Evolutionary conservation across 176 grass and related monocot species (phyloP).

Genomic region (Stipa capillata): DNA sequence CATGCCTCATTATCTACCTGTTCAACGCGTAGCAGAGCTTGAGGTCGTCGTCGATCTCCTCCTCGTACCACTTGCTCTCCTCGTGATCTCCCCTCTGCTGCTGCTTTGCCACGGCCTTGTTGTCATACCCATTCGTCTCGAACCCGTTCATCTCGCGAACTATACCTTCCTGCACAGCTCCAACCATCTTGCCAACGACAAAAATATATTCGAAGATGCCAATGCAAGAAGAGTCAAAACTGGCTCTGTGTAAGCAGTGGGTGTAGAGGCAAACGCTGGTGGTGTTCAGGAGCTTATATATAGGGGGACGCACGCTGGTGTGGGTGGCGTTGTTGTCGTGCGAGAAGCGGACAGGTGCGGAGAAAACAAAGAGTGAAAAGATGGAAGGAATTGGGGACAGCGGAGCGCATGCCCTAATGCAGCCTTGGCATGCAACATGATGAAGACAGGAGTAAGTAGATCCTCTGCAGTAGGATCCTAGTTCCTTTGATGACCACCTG

Average conservation of each 20-base stretch:
- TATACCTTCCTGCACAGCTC: conserved; percentile 16
- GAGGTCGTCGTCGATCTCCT: conserved; percentile 59
- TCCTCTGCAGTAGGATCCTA: background rate
- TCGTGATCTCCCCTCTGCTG: background rate
- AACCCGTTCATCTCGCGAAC: background rate
- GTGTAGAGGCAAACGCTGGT: background rate
- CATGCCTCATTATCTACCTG: conserved; percentile 22
- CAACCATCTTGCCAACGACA: conserved; percentile 11
- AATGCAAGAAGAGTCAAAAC: background rate
- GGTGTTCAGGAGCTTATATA: background rate
- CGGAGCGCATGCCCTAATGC: background rate
- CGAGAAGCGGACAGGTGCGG: background rate
- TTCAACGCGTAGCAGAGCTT: conserved; percentile 55
- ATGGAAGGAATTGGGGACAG: too few relatives aligned
- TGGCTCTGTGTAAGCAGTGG: background rate
- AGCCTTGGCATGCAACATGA: background rate
- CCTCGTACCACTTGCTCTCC: conserved; percentile 48
- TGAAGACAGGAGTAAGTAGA: background rate
- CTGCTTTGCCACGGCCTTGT: background rate
- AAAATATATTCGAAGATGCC: too few relatives aligned
- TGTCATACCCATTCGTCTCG: background rate
- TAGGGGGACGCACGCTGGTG: background rate
- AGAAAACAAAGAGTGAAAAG: background rate
- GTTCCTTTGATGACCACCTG: background rate
- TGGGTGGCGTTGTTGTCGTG: background rate